A percentile compares a stretch with the other conserved stretches of the same genome.
Evolutionary conservation across 2,329 filamentous ascomycete genomes (phyloP).

Genomic region (Cryphonectria radicalis): DNA sequence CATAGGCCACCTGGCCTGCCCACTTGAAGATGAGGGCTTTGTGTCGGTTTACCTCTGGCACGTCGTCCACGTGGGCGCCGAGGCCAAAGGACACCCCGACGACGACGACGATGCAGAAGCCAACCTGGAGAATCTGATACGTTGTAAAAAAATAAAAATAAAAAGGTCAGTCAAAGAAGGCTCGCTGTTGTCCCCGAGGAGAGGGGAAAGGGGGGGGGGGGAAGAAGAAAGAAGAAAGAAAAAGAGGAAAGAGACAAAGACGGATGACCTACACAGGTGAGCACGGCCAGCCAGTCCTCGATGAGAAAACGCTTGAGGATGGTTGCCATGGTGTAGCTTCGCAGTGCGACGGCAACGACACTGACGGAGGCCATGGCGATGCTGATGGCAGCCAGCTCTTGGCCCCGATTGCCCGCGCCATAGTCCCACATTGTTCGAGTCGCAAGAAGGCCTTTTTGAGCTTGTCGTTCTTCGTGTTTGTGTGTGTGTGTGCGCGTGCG

Average conservation of each 20-base stretch:
- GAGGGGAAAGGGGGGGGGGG: too few species aligned
- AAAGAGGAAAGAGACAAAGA: neutral
- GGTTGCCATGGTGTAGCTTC: slow-evolving; percentile 27
- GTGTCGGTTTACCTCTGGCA: slow-evolving; percentile 20
- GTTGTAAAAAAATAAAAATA: neutral
- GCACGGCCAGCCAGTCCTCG: slow-evolving; percentile 28
- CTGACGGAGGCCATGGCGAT: slow-evolving; percentile 26
- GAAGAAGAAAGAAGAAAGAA: too few species aligned
- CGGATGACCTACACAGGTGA: slow-evolving; percentile 24
- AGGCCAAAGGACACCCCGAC: slow-evolving; percentile 26
- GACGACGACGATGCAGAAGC: slow-evolving; percentile 24
- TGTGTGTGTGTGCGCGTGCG: neutral
- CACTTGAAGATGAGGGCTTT: slow-evolving; percentile 36
- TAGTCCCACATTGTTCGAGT: slow-evolving; percentile 28
- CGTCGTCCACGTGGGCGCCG: slow-evolving; percentile 25
- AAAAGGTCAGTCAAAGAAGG: neutral
- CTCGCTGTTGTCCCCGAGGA: neutral
- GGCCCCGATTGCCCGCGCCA: slow-evolving; percentile 27
- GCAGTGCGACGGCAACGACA: slow-evolving; percentile 24
- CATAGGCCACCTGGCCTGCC: slow-evolving; percentile 44
- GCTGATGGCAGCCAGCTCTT: slow-evolving; percentile 23
- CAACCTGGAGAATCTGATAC: slow-evolving; percentile 21
- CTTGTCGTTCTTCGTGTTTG: neutral
- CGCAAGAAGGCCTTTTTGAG: neutral
- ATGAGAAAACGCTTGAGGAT: slow-evolving; percentile 29